phyloP scores from a whole-genome alignment of 2,329 filamentous ascomycete species.

The Aspergillus pseudoterreus region DNA sequence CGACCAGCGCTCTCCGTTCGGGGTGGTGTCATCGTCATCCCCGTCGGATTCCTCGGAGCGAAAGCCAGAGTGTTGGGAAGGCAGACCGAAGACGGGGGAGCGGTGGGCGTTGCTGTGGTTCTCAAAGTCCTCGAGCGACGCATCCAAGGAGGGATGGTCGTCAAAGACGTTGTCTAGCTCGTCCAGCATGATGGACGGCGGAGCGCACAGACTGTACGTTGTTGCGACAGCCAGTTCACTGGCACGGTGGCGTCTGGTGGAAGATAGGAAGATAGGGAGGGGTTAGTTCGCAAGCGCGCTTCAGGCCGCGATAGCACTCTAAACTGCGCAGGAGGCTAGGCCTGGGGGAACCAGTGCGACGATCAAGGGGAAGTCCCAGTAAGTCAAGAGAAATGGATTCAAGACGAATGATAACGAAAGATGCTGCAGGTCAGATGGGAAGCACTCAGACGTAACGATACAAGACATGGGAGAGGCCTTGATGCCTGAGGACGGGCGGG shows the following conservation, averaged over 20 bases:
- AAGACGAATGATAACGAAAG: conserved; percentile 5
- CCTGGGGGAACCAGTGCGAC: neutral
- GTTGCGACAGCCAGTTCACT: conserved; percentile 22
- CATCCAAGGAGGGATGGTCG: conserved; percentile 58
- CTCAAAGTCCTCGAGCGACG: conserved; percentile 61
- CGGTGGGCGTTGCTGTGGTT: conserved; percentile 44
- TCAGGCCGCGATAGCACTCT: conserved; percentile 3
- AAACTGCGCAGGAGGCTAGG: conserved; percentile 4
- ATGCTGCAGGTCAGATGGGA: conserved; percentile 7
- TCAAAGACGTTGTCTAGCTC: conserved; percentile 51
- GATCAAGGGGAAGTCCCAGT: neutral
- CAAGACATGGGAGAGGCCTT: conserved; percentile 12
- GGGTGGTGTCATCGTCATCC: conserved; percentile 32
- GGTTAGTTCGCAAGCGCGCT: conserved; percentile 18
- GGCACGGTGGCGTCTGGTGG: conserved; percentile 4
- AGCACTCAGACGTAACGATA: conserved; percentile 8
- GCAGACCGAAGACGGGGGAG: conserved; percentile 52
- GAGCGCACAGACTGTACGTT: conserved; percentile 21
- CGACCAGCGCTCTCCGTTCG: conserved; percentile 55
- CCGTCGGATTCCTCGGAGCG: conserved; percentile 51
- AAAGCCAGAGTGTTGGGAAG: conserved; percentile 63
- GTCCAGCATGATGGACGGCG: conserved; percentile 42
- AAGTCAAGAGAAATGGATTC: conserved; percentile 1
- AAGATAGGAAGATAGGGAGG: conserved; percentile 6
- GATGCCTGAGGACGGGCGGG: conserved; percentile 15